Conservation (phyloP, 2,329 filamentous ascomycete species). For the Claviceps cyperi region DNA sequence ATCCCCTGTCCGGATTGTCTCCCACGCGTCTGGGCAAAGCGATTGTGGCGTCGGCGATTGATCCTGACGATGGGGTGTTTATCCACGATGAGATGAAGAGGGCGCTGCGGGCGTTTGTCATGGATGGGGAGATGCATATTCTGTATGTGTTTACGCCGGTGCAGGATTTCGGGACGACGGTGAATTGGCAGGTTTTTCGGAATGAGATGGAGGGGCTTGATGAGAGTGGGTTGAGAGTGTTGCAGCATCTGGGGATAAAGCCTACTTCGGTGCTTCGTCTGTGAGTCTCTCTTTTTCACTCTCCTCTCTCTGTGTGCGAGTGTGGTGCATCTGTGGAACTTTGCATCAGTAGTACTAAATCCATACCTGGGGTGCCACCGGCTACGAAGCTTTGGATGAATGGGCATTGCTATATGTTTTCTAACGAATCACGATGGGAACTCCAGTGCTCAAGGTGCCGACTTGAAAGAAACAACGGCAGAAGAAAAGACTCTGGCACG, state of each 20-base stretch:
- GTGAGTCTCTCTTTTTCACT: slow-evolving; percentile 25
- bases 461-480: slow-evolving; percentile 45
- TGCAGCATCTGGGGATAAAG: slow-evolving; percentile 54
- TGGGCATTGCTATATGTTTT: too few species aligned
- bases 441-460: slow-evolving; percentile 50
- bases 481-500: slow-evolving; percentile 46
- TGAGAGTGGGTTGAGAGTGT: slow-evolving; percentile 54
- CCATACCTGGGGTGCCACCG: too few species aligned
- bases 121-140: slow-evolving; percentile 70
- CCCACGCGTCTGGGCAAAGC: slow-evolving; percentile 55
- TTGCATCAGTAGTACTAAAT: too few species aligned
- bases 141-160: slow-evolving; percentile 67
- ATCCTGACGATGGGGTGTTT: slow-evolving; percentile 62
- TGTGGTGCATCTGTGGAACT: too few species aligned
- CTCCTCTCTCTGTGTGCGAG: background rate
- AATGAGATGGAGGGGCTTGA: slow-evolving; percentile 57
- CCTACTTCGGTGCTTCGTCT: slow-evolving; percentile 52
- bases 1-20: slow-evolving; percentile 35
- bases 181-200: slow-evolving; percentile 62
- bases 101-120: slow-evolving; percentile 58
- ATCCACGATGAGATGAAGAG: slow-evolving; percentile 53
- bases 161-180: slow-evolving; percentile 36
- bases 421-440: background rate
- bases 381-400: too few species aligned
- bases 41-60: slow-evolving; percentile 56